Percentiles rank a stretch among this genome's conserved stretches.
phyloP scores from a whole-genome alignment of 768 basidiomycete species.

The Trichaptum fuscoviolaceum region DNA sequence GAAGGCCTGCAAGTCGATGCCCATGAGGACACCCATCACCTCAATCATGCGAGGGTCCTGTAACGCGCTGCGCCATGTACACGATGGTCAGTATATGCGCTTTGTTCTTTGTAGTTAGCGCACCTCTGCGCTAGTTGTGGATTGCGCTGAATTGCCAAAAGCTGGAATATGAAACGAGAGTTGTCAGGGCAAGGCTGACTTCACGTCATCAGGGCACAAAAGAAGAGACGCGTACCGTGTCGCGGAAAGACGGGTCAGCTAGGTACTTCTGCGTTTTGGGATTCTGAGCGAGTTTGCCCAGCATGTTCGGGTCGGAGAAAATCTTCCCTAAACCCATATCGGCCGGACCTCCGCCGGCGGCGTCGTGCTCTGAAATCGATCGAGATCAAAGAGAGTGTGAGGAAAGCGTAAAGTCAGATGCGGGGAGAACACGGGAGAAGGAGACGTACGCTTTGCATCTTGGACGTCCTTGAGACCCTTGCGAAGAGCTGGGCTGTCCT shows the following conservation, averaged over 20 bases:
- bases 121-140: constrained; percentile 58
- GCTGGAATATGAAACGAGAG: constrained; percentile 29
- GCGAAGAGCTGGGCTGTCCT: constrained; percentile 74
- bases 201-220: neutral
- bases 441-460: constrained; percentile 66
- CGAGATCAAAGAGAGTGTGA: neutral
- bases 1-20: constrained; percentile 86
- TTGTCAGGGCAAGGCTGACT: constrained; percentile 6
- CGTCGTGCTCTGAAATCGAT: constrained; percentile 30
- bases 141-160: constrained; percentile 63
- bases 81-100: constrained; percentile 10
- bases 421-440: neutral
- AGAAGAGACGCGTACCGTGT: constrained; percentile 39
- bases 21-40: constrained; percentile 89
- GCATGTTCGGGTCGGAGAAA: constrained; percentile 79
- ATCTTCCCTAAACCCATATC: constrained; percentile 62
- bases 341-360: constrained; percentile 35
- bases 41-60: constrained; percentile 91
- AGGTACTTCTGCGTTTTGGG: constrained; percentile 82
- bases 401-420: constrained; percentile 8
- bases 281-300: constrained; percentile 81
- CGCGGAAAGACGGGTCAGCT: constrained; percentile 76
- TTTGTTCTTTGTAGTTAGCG: constrained; percentile 1
- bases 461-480: constrained; percentile 89
- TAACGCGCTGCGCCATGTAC: constrained; percentile 38